Evolutionary conservation across 2,329 filamentous ascomycete species (phyloP).

Genomic region (Penicillium corylophilum): DNA sequence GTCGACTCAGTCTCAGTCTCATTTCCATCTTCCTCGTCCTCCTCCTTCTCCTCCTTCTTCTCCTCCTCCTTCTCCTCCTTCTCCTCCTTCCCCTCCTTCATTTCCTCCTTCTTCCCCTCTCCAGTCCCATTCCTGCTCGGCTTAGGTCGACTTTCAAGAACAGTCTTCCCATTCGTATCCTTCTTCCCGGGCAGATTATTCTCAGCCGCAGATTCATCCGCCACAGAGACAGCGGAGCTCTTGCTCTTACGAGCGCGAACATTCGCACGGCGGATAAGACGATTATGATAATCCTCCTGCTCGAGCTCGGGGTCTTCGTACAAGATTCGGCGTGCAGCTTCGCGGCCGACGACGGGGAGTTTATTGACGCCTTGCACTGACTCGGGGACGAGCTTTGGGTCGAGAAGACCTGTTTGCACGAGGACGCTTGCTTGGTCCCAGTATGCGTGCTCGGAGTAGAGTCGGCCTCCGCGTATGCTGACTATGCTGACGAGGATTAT

Average conservation of each 20-base stretch:
- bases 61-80: background rate
- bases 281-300: slow-evolving; percentile 36
- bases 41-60: background rate
- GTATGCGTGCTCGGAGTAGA: slow-evolving; percentile 60
- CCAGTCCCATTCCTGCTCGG: background rate
- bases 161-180: slow-evolving; percentile 23
- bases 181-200: slow-evolving; percentile 8
- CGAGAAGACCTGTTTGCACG: slow-evolving; percentile 58
- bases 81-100: slow-evolving; percentile 4
- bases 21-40: slow-evolving; percentile 13
- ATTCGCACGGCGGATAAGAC: slow-evolving; percentile 28
- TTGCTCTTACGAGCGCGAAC: slow-evolving; percentile 15
- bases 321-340: slow-evolving; percentile 41
- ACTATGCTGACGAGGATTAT: slow-evolving; percentile 59
- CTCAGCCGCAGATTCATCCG: slow-evolving; percentile 29
- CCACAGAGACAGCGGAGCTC: slow-evolving; percentile 13
- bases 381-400: slow-evolving; percentile 55
- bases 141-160: slow-evolving; percentile 11
- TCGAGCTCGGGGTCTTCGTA: slow-evolving; percentile 38
- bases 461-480: slow-evolving; percentile 52
- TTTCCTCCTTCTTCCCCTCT: background rate
- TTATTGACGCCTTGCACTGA: slow-evolving; percentile 41
- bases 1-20: slow-evolving; percentile 22
- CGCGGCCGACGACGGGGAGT: slow-evolving; percentile 42
- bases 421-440: slow-evolving; percentile 64